phyloP scores from a whole-genome alignment of 2,329 filamentous ascomycete genomes.

The Colletotrichum tabaci region DNA sequence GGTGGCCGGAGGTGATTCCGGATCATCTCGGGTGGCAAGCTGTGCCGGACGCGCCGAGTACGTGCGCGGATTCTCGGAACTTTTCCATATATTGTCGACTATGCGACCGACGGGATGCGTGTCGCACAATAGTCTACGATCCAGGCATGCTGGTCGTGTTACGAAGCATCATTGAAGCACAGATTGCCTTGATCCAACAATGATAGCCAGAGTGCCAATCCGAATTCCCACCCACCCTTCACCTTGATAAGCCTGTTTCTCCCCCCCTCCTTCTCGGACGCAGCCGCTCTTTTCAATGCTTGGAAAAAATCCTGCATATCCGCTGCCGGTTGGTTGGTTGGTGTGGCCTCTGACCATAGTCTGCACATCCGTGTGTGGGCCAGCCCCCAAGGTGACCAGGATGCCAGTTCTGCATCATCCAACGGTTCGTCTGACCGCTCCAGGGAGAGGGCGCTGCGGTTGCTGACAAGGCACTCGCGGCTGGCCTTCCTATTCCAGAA shows the following conservation, averaged over 20 bases:
- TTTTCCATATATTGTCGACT: not conserved
- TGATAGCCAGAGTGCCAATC: conserved; percentile 1
- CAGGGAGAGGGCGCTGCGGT: not conserved
- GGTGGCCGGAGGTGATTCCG: not conserved
- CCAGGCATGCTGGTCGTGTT: too few relatives aligned
- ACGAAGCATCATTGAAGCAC: not conserved
- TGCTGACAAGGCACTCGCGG: conserved; percentile 5
- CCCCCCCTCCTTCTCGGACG: conserved; percentile 8
- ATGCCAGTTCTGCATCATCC: conserved; percentile 9
- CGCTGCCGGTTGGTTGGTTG: not conserved
- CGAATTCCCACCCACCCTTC: conserved; percentile 12
- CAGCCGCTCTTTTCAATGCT: not conserved
- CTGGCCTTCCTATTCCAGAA: conserved; percentile 26
- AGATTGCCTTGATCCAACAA: not conserved
- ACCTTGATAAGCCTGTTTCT: not conserved
- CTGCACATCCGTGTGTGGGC: not conserved
- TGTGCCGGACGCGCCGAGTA: not conserved
- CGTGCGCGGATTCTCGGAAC: not conserved
- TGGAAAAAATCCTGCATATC: not conserved
- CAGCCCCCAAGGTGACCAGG: not conserved
- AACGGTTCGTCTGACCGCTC: conserved; percentile 10
- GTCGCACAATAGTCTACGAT: too few relatives aligned
- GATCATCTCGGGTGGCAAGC: not conserved
- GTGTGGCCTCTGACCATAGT: not conserved
- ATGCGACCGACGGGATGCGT: too few relatives aligned